A percentile compares a stretch with the other conserved stretches of the same genome.
phyloP scores from a whole-genome alignment of 768 basidiomycete genomes.

The Hydnum rufescens region DNA sequence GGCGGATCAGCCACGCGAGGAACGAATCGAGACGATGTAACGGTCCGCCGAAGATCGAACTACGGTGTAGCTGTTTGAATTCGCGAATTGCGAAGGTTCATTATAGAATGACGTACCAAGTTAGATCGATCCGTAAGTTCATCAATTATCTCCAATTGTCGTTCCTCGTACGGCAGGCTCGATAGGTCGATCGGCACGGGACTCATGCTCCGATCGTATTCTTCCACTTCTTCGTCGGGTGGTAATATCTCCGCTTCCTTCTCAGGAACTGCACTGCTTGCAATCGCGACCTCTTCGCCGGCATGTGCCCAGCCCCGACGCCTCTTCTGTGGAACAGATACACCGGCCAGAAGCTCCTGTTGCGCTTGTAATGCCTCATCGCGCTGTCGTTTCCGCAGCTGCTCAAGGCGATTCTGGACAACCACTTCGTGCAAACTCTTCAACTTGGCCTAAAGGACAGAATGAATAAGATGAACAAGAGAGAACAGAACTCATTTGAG shows the following conservation, averaged over 20 bases:
- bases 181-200: slow-evolving; percentile 56
- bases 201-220: slow-evolving; percentile 74
- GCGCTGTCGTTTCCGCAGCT: slow-evolving; percentile 84
- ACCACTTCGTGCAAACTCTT: slow-evolving; percentile 89
- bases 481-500: slow-evolving; percentile 3
- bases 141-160: slow-evolving; percentile 57
- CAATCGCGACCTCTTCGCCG: slow-evolving; percentile 16
- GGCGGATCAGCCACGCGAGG: slow-evolving; percentile 23
- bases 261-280: slow-evolving; percentile 20
- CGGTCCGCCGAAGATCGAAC: slow-evolving; percentile 52
- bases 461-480: slow-evolving; percentile 5
- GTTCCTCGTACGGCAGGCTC: slow-evolving; percentile 52
- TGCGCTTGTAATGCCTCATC: slow-evolving; percentile 92
- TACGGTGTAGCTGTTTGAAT: neutral
- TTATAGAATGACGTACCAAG: slow-evolving; percentile 30
- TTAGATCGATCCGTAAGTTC: slow-evolving; percentile 41
- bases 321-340: slow-evolving; percentile 38
- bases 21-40: slow-evolving; percentile 76
- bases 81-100: neutral
- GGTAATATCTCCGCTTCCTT: slow-evolving; percentile 13
- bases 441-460: slow-evolving; percentile 50
- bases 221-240: slow-evolving; percentile 36
- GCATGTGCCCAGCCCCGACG: slow-evolving; percentile 21
- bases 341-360: slow-evolving; percentile 70
- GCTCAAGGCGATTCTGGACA: slow-evolving; percentile 86